phyloP scores from a whole-genome alignment of 768 basidiomycete species.

The Mycena metata region DNA sequence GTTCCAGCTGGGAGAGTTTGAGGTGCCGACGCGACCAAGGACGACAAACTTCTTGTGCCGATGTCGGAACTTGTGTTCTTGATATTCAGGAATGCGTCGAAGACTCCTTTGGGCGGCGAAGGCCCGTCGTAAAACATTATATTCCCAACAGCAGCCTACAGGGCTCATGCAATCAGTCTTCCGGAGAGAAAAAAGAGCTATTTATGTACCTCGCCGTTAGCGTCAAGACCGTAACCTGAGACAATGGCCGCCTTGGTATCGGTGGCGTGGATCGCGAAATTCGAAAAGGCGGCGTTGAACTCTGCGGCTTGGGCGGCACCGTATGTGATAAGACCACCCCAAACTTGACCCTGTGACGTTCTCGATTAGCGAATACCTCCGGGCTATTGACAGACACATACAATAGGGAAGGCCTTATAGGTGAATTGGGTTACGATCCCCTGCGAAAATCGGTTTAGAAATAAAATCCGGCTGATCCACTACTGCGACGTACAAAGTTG shows the following conservation, averaged over 20 bases:
- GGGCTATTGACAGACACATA: not conserved
- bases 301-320: constrained; percentile 40
- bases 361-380: not conserved
- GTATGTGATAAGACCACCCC: constrained; percentile 66
- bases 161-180: not conserved
- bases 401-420: constrained; percentile 66
- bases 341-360: constrained; percentile 55
- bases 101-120: constrained; percentile 60
- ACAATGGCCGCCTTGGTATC: constrained; percentile 68
- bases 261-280: constrained; percentile 55
- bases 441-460: constrained; percentile 38
- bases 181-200: not conserved
- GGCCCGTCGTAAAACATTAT: constrained; percentile 74
- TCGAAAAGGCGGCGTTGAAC: constrained; percentile 53
- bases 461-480: not conserved
- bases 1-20: constrained; percentile 48
- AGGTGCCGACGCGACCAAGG: constrained; percentile 55
- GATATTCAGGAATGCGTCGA: constrained; percentile 65
- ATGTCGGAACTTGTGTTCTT: constrained; percentile 55
- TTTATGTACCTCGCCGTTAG: constrained; percentile 50
- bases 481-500: constrained; percentile 59
- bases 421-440: constrained; percentile 75
- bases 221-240: constrained; percentile 55
- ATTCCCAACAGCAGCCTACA: constrained; percentile 43
- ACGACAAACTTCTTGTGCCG: constrained; percentile 55